Evolutionary conservation across 2,329 filamentous ascomycete species (phyloP).

Genomic region (Xenosphaeropsis pyriputrescens): DNA sequence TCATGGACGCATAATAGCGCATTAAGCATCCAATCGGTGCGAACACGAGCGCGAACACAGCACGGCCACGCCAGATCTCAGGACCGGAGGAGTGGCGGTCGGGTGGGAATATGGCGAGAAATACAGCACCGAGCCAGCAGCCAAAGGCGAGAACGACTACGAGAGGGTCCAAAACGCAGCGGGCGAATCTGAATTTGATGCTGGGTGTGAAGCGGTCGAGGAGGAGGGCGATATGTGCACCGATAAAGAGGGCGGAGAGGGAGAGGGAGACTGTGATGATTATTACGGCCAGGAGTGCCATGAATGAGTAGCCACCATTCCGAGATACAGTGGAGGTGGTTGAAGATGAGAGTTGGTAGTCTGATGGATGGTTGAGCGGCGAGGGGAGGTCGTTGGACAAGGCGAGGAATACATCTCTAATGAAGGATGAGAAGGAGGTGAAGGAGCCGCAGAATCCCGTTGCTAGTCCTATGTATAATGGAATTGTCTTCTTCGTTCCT

Average conservation of each 20-base stretch:
- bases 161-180: constrained; percentile 47
- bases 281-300: constrained; percentile 65
- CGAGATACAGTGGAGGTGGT: constrained; percentile 28
- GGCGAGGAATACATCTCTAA: constrained; percentile 66
- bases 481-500: constrained; percentile 68
- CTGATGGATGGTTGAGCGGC: constrained; percentile 26
- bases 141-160: constrained; percentile 53
- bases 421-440: constrained; percentile 80
- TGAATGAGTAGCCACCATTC: constrained; percentile 66
- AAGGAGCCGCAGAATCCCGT: constrained; percentile 84
- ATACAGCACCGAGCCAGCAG: constrained; percentile 63
- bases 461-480: constrained; percentile 73
- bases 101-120: constrained; percentile 60
- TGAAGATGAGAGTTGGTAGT: constrained; percentile 15
- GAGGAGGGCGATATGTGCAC: constrained; percentile 59
- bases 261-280: constrained; percentile 58
- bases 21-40: constrained; percentile 65
- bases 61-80: constrained; percentile 60
- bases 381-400: constrained; percentile 58
- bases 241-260: constrained; percentile 52
- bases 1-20: constrained; percentile 58
- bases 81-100: constrained; percentile 26
- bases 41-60: constrained; percentile 66
- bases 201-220: constrained; percentile 43
- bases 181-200: constrained; percentile 39